Percentiles rank a stretch among this genome's conserved stretches.
Evolutionary conservation across 2,329 filamentous ascomycete species (phyloP).

Genomic region (Cucurbitaria berberidis): DNA sequence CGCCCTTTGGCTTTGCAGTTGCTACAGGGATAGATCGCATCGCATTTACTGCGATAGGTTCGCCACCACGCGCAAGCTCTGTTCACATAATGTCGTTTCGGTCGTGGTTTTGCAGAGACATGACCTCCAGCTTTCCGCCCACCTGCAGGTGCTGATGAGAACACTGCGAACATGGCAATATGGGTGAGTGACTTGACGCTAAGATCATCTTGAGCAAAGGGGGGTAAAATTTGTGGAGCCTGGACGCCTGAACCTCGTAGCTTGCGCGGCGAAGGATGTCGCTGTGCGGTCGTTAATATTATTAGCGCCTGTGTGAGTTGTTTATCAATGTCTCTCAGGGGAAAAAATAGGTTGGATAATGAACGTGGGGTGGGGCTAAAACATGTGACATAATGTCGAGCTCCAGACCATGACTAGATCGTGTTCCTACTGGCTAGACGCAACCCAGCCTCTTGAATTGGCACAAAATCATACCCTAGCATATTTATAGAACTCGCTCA

Average conservation of each 20-base stretch:
- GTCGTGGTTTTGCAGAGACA: background rate
- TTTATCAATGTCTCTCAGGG: too few relatives aligned
- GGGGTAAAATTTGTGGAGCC: background rate
- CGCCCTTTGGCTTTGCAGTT: slow-evolving; percentile 50
- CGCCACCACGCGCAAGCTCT: slow-evolving; percentile 53
- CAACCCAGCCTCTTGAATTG: too few relatives aligned
- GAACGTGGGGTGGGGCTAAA: background rate
- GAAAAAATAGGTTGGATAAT: too few relatives aligned
- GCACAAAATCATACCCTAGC: too few relatives aligned
- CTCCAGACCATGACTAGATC: too few relatives aligned
- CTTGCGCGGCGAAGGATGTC: too few relatives aligned
- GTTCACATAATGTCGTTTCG: slow-evolving; percentile 38
- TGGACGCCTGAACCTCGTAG: background rate
- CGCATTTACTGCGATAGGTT: slow-evolving; percentile 53
- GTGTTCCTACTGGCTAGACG: too few relatives aligned
- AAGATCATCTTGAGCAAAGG: background rate
- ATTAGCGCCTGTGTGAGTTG: too few relatives aligned
- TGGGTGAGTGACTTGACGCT: background rate
- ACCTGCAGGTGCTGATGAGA: background rate
- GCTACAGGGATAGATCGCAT: slow-evolving; percentile 48
- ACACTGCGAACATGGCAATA: background rate
- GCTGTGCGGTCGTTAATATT: too few relatives aligned
- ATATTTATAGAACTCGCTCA: too few relatives aligned
- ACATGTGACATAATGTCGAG: background rate
- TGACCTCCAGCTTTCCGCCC: background rate